Percentiles rank a stretch among this genome's conserved stretches.
Evolutionary conservation across 495 filamentous ascomycete species (phyloP).

Genomic region (Penicillium soppii): DNA sequence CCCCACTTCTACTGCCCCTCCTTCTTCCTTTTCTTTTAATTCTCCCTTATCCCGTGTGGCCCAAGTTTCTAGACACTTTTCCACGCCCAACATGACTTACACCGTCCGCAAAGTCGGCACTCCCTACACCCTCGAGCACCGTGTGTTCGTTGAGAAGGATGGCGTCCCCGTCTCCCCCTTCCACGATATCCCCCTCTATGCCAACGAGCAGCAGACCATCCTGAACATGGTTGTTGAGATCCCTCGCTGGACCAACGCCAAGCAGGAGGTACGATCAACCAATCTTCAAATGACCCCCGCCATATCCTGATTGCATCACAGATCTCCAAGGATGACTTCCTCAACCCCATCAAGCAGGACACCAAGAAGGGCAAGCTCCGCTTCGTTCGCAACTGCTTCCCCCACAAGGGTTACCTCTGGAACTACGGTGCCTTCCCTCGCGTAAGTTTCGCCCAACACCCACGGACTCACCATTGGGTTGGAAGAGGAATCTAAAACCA

Average conservation of each 20-base stretch:
- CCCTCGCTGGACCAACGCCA: conserved; percentile 98
- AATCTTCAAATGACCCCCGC: neutral
- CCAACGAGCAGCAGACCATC: conserved; percentile 88
- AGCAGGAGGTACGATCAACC: conserved; percentile 77
- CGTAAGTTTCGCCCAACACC: conserved; percentile 47
- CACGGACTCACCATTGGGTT: neutral
- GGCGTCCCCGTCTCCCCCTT: conserved; percentile 90
- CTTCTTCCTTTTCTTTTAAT: conserved; percentile 35
- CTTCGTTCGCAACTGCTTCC: conserved; percentile 99
- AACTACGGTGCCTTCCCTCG: conserved; percentile 99
- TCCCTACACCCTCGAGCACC: conserved; percentile 93
- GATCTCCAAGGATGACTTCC: conserved; percentile 96
- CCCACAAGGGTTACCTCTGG: conserved; percentile 99
- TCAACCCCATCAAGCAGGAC: conserved; percentile 92
- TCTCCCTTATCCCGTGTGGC: conserved; percentile 32
- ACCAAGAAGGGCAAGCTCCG: conserved; percentile 65
- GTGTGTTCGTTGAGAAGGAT: conserved; percentile 97
- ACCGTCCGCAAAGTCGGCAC: conserved; percentile 80
- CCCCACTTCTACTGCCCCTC: conserved; percentile 44
- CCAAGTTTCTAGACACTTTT: conserved; percentile 31
- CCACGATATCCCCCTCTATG: conserved; percentile 97
- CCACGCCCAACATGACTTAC: conserved; percentile 51
- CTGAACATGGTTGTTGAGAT: conserved; percentile 99
- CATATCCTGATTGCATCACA: conserved; percentile 34
- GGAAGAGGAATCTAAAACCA: neutral